Evolutionary conservation across 176 grass and related monocot genomes (phyloP).

Genomic region (Carex scoparia): DNA sequence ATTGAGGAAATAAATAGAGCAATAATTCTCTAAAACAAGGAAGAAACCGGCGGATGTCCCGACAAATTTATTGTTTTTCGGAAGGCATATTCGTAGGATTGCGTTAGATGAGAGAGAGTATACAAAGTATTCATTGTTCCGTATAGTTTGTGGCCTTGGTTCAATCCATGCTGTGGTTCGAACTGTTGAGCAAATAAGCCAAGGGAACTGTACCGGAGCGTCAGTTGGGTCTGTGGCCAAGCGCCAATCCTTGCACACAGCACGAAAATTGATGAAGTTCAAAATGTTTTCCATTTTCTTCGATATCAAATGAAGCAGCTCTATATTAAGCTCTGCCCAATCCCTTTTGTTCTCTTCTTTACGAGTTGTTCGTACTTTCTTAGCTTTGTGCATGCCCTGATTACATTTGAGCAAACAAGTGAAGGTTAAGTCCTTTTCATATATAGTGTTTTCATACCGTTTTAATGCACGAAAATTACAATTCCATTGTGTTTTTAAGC

Average conservation of each 20-base stretch:
- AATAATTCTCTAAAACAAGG: too few relatives aligned
- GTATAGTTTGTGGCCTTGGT: too few relatives aligned
- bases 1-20: background rate
- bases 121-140: background rate
- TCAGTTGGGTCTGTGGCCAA: background rate
- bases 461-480: too few relatives aligned
- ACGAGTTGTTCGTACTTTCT: too few relatives aligned
- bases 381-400: too few relatives aligned
- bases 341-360: background rate
- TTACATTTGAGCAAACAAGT: too few relatives aligned
- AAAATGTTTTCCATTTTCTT: background rate
- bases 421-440: too few relatives aligned
- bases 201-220: background rate
- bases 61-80: too few relatives aligned
- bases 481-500: too few relatives aligned
- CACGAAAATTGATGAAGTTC: background rate
- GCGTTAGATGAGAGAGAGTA: background rate
- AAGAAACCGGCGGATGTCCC: background rate
- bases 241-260: background rate
- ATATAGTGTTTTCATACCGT: too few relatives aligned
- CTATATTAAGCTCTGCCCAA: background rate
- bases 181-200: background rate
- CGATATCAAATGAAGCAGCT: background rate
- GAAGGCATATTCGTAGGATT: background rate
- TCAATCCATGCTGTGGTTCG: too few relatives aligned